A percentile compares a stretch with the other conserved stretches of the same genome.
Evolutionary conservation across 2,329 filamentous ascomycete genomes (phyloP).

Genomic region (Akanthomyces muscarius): DNA sequence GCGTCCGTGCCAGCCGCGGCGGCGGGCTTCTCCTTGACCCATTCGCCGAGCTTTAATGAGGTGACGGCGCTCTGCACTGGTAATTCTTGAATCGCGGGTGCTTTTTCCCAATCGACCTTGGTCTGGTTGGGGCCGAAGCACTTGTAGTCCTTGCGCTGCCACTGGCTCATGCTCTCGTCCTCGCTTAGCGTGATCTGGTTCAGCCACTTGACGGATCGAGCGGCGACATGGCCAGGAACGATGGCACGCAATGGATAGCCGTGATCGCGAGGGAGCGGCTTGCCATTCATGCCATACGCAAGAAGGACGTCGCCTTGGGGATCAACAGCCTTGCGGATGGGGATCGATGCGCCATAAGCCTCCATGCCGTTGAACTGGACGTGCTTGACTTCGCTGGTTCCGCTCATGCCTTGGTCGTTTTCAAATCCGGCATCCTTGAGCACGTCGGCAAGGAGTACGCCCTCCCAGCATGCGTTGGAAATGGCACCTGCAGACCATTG

Average conservation of each 20-base stretch:
- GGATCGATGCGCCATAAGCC: conserved; percentile 59
- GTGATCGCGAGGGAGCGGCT: conserved; percentile 60
- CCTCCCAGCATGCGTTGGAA: conserved; percentile 57
- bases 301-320: conserved; percentile 61
- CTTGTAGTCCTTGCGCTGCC: conserved; percentile 66
- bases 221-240: conserved; percentile 63
- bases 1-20: neutral
- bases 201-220: conserved; percentile 66
- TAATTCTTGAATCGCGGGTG: conserved; percentile 63
- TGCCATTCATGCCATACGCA: conserved; percentile 65
- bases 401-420: conserved; percentile 33
- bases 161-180: conserved; percentile 62
- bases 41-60: conserved; percentile 39
- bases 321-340: conserved; percentile 54
- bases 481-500: conserved; percentile 59
- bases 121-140: conserved; percentile 62
- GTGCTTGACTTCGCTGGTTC: conserved; percentile 41
- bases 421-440: conserved; percentile 53
- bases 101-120: conserved; percentile 58
- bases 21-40: conserved; percentile 20
- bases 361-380: conserved; percentile 57
- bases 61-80: conserved; percentile 66
- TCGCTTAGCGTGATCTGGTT: conserved; percentile 59
- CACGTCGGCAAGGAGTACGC: conserved; percentile 52
- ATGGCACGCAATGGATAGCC: conserved; percentile 61